Conservation (phyloP, 768 basidiomycete genomes). For the Inosperma sp. region DNA sequence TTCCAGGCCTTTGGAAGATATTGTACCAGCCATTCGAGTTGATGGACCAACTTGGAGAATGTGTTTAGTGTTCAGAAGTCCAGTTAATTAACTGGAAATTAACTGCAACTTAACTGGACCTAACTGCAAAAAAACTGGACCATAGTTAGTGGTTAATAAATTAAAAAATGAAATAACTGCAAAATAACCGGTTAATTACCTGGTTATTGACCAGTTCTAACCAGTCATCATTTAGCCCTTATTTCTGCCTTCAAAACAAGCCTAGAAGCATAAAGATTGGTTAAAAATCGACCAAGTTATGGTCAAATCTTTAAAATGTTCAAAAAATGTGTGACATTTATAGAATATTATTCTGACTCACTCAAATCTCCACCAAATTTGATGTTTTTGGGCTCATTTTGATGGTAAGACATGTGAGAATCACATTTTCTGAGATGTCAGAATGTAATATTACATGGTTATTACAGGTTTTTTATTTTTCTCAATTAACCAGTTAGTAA, state of each 20-base stretch:
- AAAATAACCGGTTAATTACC: not conserved
- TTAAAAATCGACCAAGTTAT: slow-evolving; percentile 1
- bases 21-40: not conserved
- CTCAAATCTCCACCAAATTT: not conserved
- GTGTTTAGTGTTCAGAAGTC: too few relatives aligned
- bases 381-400: not conserved
- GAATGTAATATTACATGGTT: not conserved
- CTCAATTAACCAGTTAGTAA: not conserved
- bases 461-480: not conserved
- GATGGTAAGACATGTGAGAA: not conserved
- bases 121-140: not conserved
- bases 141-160: not conserved
- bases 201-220: not conserved
- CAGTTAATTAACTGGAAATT: not conserved
- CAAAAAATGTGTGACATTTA: not conserved
- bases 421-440: not conserved
- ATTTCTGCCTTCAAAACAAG: not conserved
- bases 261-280: not conserved
- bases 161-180: not conserved
- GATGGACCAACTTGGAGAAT: not conserved
- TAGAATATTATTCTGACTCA: not conserved
- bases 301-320: not conserved
- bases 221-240: not conserved
- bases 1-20: not conserved
- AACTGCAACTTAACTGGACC: not conserved